A percentile compares a stretch with the other conserved stretches of the same genome.
These are phyloP conservation scores for Ceratobasidium sp. DNA, from an alignment of 1,284 basidiomycete species.

Conservation along the genomic window DNA sequence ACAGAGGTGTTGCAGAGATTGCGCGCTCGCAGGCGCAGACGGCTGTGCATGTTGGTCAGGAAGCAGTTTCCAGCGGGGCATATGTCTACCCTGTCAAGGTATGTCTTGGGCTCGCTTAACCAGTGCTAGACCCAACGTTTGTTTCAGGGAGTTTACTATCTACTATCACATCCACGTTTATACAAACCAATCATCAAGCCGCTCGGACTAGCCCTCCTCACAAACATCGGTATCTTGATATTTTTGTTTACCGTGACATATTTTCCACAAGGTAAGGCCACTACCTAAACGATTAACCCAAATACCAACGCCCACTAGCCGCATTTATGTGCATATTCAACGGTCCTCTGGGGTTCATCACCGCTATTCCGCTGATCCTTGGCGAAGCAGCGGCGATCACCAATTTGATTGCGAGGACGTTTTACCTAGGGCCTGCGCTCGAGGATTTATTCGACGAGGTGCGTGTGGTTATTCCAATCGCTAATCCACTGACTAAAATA, in stretches of 20 bases:
- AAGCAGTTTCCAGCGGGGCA: slow-evolving; percentile 51
- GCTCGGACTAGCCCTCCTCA: slow-evolving; percentile 50
- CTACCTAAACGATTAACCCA: not conserved
- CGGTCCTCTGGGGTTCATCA: slow-evolving; percentile 60
- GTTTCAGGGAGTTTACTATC: slow-evolving; percentile 50
- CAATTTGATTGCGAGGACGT: slow-evolving; percentile 56
- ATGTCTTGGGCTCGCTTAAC: slow-evolving; percentile 33
- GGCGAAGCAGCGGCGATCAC: slow-evolving; percentile 54
- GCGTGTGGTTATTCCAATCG: not conserved
- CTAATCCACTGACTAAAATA: not conserved
- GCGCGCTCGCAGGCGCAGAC: slow-evolving; percentile 35
- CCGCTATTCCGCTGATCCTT: slow-evolving; percentile 54
- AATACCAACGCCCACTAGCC: slow-evolving; percentile 45
- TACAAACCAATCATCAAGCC: slow-evolving; percentile 47
- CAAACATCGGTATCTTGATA: slow-evolving; percentile 51
- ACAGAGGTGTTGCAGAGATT: slow-evolving; percentile 36
- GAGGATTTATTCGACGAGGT: slow-evolving; percentile 57
- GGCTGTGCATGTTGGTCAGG: slow-evolving; percentile 44
- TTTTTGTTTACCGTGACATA: slow-evolving; percentile 69
- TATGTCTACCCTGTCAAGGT: slow-evolving; percentile 54
- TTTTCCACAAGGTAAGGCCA: slow-evolving; percentile 58
- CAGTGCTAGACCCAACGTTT: not conserved
- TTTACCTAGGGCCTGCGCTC: slow-evolving; percentile 57
- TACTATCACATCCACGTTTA: slow-evolving; percentile 48
- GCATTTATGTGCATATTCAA: slow-evolving; percentile 67